Base-by-base conservation (phyloP, 345 rosid species). In the Hirschfeldia incana region DNA sequence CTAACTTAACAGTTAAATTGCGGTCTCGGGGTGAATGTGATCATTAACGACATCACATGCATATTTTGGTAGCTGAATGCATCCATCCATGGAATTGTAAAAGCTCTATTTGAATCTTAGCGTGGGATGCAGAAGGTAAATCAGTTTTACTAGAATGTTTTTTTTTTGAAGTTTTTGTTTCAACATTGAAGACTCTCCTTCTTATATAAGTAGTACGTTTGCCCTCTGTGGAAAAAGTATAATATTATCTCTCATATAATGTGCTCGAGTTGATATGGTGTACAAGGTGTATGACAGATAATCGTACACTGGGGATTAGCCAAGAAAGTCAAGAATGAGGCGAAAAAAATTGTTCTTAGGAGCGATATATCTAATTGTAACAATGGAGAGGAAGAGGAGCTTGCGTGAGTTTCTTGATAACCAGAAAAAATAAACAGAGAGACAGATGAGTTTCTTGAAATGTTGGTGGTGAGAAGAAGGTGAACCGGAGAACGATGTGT, bases 251-350 rank as follows among this genome's bases (percentile, higher is more conserved):
- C 74, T 74, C 60, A 33, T 68, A 37, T 63, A 51, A 69, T 74
- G 42, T 74, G 9, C 42, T 73, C 78, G 51, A 73, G 64, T 60
- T 72, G 67, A 66, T 73, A 76, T 68, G 72, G 29, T 83, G 78
- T 63, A 87, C 89, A 87, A 83, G 86, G 89, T 74, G 77, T 86
- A 70, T 92, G 91, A 74, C 98, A 92, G 82, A 88, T 88, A 79
- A 89, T 90, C 46, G 44, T 90, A 69, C 94, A 89, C 11, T 72
- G 91, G 77, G 95, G 98, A 69, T 86, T 91, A 78, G 98, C 94
- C 30, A 92, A 90, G 88, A 94, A 94, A 87, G 91, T 94, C 49
- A 94, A 89, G 85, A 92, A 88, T 82, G 96, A 93, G 77, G 97
- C 98, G 9, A 21, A 87, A 92, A 94, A 89, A 88, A 90, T 92